These are phyloP conservation scores for Triglochin maritima DNA, from an alignment of 106 monocot species.

Conservation along the genomic window DNA sequence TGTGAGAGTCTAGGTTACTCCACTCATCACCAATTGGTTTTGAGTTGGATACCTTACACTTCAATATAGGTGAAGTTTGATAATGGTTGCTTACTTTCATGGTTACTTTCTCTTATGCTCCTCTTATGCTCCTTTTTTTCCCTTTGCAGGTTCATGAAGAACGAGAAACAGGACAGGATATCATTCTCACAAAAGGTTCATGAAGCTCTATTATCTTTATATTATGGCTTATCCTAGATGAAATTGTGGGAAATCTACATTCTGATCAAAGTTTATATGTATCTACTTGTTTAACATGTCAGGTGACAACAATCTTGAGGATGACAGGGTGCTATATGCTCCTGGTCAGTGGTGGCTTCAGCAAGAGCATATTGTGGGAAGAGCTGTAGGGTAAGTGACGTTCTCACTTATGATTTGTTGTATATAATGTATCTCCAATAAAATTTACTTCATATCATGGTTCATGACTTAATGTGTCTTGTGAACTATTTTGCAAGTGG, in stretches of 20 bases:
- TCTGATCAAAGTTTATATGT: neutral
- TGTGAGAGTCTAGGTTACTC: too few relatives aligned
- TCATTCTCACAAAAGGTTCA: constrained; percentile 24
- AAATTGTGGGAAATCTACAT: neutral
- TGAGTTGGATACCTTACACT: too few relatives aligned
- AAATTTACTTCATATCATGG: neutral
- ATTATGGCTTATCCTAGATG: neutral
- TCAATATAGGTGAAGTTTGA: too few relatives aligned
- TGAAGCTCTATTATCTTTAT: neutral
- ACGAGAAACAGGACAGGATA: constrained; percentile 4
- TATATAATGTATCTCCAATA: neutral
- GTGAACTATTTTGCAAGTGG: neutral
- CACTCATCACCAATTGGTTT: too few relatives aligned
- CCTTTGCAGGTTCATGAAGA: constrained; percentile 14
- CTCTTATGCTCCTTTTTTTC: neutral
- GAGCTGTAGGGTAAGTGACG: constrained; percentile 10
- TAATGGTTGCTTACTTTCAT: too few relatives aligned
- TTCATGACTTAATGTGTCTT: neutral
- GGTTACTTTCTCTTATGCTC: too few relatives aligned
- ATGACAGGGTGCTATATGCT: constrained; percentile 15
- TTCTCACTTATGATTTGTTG: neutral
- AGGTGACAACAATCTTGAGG: constrained; percentile 15
- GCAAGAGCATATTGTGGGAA: constrained; percentile 16
- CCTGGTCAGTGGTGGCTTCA: constrained; percentile 15
- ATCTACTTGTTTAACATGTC: neutral